Conservation (phyloP, 805 yeast genomes). For the Starmerella apicola region DNA sequence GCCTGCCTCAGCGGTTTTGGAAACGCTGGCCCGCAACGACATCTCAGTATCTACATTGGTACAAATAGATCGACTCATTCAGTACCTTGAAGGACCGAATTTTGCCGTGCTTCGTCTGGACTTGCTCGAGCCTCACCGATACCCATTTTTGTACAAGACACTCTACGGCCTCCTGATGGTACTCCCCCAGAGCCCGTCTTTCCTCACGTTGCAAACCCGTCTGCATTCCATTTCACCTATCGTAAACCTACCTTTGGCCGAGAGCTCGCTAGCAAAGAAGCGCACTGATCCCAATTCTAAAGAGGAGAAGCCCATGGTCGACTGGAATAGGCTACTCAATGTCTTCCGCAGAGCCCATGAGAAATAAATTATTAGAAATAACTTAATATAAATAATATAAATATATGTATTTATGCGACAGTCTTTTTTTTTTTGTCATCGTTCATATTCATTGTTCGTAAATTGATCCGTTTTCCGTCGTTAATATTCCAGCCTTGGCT, state of each 20-base stretch:
- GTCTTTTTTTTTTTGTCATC: too few species aligned
- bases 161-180: slow-evolving; percentile 88
- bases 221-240: slow-evolving; percentile 42
- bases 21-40: slow-evolving; percentile 71
- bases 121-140: slow-evolving; percentile 70
- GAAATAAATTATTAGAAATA: not conserved
- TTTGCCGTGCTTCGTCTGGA: slow-evolving; percentile 79
- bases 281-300: not conserved
- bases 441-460: too few species aligned
- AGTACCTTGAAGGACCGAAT: slow-evolving; percentile 82
- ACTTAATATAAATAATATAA: not conserved
- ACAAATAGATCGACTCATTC: slow-evolving; percentile 82
- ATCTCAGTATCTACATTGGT: slow-evolving; percentile 65
- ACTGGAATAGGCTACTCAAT: slow-evolving; percentile 2
- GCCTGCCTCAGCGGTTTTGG: slow-evolving; percentile 69
- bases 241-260: slow-evolving; percentile 26
- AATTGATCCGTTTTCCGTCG: too few species aligned
- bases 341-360: not conserved
- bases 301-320: not conserved
- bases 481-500: too few species aligned
- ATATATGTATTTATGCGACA: too few species aligned
- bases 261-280: slow-evolving; percentile 5
- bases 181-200: slow-evolving; percentile 86
- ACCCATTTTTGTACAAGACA: slow-evolving; percentile 74
- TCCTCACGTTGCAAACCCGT: slow-evolving; percentile 66